Evolutionary conservation across 352 stramenopile species (phyloP).

Genomic region (Phytophthora colocasiae): DNA sequence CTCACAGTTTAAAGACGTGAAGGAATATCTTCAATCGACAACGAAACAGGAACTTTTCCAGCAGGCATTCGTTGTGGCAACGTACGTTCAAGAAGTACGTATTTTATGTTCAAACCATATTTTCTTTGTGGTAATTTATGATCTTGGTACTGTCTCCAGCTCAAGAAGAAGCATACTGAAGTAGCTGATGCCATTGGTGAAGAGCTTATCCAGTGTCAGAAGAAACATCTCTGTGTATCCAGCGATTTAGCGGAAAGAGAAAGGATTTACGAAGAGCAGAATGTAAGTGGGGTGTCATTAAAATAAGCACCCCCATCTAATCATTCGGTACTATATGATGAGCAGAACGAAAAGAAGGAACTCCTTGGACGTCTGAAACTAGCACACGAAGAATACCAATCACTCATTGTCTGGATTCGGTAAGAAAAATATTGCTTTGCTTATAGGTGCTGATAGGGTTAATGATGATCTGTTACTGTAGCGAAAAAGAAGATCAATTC

Average conservation of each 20-base stretch:
- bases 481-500: constrained; percentile 55
- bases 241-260: constrained; percentile 39
- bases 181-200: constrained; percentile 25
- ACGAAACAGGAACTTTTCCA: constrained; percentile 60
- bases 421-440: constrained; percentile 2
- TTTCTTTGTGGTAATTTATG: too few species aligned
- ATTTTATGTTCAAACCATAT: not conserved
- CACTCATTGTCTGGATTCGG: constrained; percentile 41
- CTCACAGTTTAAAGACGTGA: constrained; percentile 46
- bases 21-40: constrained; percentile 41
- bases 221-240: constrained; percentile 27
- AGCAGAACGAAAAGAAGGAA: constrained; percentile 31
- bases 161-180: constrained; percentile 30
- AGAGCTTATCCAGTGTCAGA: constrained; percentile 32
- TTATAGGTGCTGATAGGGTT: too few species aligned
- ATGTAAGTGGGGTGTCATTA: constrained; percentile 14
- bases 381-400: constrained; percentile 45
- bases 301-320: too few species aligned
- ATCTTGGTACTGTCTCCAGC: constrained; percentile 8
- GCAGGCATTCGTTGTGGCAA: constrained; percentile 50
- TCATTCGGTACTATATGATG: not conserved
- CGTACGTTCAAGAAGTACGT: constrained; percentile 51
- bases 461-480: constrained; percentile 7
- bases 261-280: constrained; percentile 19
- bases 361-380: constrained; percentile 38